Evolutionary conservation across 208 protist species (phyloP).

Genomic region (Trypanosoma platydactyli): DNA sequence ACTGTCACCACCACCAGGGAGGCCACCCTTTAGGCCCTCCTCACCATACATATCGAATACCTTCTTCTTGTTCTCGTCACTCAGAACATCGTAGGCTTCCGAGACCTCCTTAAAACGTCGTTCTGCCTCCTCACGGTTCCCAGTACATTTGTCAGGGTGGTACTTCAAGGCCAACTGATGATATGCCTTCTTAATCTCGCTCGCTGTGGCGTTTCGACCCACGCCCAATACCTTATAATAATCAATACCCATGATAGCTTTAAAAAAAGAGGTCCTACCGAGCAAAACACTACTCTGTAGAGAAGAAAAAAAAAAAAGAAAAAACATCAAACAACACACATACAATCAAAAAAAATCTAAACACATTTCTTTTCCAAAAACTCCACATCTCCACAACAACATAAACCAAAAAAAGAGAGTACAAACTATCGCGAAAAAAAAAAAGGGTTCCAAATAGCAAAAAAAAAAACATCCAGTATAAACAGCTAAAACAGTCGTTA

Average conservation of each 20-base stretch:
- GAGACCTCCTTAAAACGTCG: conserved; percentile 77
- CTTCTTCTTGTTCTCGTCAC: conserved; percentile 85
- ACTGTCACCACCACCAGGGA: conserved; percentile 27
- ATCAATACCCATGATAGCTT: conserved; percentile 34
- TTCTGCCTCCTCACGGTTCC: conserved; percentile 52
- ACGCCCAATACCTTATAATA: conserved; percentile 83
- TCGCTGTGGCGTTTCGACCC: conserved; percentile 40
- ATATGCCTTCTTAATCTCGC: conserved; percentile 90
- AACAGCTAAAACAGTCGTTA: background rate
- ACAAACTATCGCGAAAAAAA: conserved; percentile 4
- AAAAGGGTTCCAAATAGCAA: background rate
- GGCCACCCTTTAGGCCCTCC: conserved; percentile 58
- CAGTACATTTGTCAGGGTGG: conserved; percentile 86
- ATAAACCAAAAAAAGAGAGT: conserved; percentile 1
- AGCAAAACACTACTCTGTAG: background rate
- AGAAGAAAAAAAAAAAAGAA: conserved; percentile 26
- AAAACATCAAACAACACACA: conserved; percentile 14
- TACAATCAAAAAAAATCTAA: conserved; percentile 6
- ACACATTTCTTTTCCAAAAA: background rate
- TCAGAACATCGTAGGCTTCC: conserved; percentile 94
- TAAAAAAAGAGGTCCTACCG: conserved; percentile 22
- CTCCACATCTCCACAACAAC: conserved; percentile 6
- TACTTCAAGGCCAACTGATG: conserved; percentile 88
- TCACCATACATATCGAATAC: conserved; percentile 94
- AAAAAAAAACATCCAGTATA: background rate